A percentile compares a stretch with the other conserved stretches of the same genome.
Conservation (phyloP, 2,329 filamentous ascomycete genomes). For the Boeremia lycopersici region DNA sequence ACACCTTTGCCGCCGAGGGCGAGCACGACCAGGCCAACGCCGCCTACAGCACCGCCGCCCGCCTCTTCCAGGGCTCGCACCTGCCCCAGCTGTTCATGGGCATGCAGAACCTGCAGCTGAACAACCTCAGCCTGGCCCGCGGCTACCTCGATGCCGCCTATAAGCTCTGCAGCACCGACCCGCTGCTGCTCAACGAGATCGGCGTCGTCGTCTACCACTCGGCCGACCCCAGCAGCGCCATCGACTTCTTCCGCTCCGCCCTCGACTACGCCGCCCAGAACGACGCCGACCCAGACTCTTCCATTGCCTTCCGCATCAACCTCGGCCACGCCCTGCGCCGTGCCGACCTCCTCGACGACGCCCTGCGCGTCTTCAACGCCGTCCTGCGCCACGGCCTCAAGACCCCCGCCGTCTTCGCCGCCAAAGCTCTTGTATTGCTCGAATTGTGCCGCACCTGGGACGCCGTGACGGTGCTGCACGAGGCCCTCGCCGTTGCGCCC, state of each 20-base stretch:
- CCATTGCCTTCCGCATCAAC: conserved; percentile 84
- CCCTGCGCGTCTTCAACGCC: conserved; percentile 82
- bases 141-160: conserved; percentile 94
- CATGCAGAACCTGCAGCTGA: conserved; percentile 97
- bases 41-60: conserved; percentile 92
- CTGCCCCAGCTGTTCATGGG: conserved; percentile 93
- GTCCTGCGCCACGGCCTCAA: conserved; percentile 83
- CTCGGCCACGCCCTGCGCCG: conserved; percentile 86
- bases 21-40: conserved; percentile 98
- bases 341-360: conserved; percentile 69
- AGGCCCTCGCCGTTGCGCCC: conserved; percentile 77
- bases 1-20: conserved; percentile 96
- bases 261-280: conserved; percentile 80
- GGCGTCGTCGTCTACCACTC: conserved; percentile 97
- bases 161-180: conserved; percentile 80
- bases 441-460: conserved; percentile 77
- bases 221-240: conserved; percentile 74
- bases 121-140: conserved; percentile 90
- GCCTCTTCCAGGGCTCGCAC: conserved; percentile 95
- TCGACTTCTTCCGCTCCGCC: conserved; percentile 77
- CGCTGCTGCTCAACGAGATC: conserved; percentile 91
- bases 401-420: conserved; percentile 76
- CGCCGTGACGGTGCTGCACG: conserved; percentile 81
- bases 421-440: conserved; percentile 83
- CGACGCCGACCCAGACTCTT: conserved; percentile 79